Conservation (phyloP, 2,329 filamentous ascomycete species). For the Alternaria sp. region DNA sequence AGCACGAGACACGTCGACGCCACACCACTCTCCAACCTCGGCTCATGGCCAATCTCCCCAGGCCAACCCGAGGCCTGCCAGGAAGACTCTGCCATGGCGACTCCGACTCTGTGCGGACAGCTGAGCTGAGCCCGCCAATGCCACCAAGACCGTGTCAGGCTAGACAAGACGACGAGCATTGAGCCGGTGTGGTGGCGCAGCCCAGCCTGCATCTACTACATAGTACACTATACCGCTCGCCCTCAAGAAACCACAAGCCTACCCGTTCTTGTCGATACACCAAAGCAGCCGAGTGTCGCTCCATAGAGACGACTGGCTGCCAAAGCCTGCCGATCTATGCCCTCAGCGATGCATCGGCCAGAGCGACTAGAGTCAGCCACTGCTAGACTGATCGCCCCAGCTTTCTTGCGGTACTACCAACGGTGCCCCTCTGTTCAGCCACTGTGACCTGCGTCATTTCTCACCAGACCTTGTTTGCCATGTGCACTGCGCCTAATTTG, state of each 20-base stretch:
- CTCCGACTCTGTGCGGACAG: neutral
- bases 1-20: conserved; percentile 13
- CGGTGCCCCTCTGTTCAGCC: conserved; percentile 15
- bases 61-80: conserved; percentile 2
- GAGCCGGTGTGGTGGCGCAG: conserved; percentile 23
- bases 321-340: conserved; percentile 3
- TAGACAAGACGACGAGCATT: conserved; percentile 13
- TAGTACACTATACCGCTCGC: neutral
- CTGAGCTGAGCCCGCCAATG: conserved; percentile 14
- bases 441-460: conserved; percentile 16
- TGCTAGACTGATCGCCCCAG: conserved; percentile 8
- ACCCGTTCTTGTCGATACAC: neutral
- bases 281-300: conserved; percentile 8
- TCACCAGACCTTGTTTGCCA: conserved; percentile 21
- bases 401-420: conserved; percentile 5
- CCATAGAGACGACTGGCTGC: neutral
- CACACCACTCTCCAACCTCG: conserved; percentile 3
- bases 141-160: conserved; percentile 11
- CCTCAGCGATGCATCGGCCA: conserved; percentile 1
- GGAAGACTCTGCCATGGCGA: conserved; percentile 12
- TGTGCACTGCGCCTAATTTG: conserved; percentile 17
- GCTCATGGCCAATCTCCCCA: neutral
- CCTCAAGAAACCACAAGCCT: conserved; percentile 5
- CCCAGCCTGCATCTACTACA: conserved; percentile 1
- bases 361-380: conserved; percentile 10